Evolutionary conservation across 192 early-diverging fungal species (phyloP), one percentile per base, ranked within the genome.

Genomic region (Phycomyces blakesleeanus): DNA sequence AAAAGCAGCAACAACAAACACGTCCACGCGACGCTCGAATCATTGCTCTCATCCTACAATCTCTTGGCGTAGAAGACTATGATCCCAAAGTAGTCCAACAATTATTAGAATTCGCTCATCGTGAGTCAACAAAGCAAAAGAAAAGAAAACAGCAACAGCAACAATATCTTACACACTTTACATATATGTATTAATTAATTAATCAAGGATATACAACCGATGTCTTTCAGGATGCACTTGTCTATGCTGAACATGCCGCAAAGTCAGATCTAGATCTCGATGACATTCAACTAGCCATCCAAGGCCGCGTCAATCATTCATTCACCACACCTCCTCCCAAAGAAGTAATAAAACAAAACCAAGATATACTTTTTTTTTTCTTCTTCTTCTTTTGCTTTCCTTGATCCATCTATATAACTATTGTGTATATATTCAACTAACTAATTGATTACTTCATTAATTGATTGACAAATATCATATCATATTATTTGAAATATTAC

Each of bases 181-280:
- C 29, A 34, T 34, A 7, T 34, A 34, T 34, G 7, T 34, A 34
- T 34, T n/a, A n/a, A n/a, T n/a, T n/a, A n/a, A n/a, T n/a, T 42
- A 21, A 51, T 22, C 73, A 90, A n/a, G 89, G 90, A 38, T 95
- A 98, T 61, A 89, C 92, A 0, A 82, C 92, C 5, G 93, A 96
- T 58, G 89, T 99, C 24, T 85, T 97, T 49, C 89, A 90, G 52
- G 97, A 99, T 59, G 90, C 95, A 18, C 82, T 93, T 53, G 74
- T 90, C 12, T 96, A 93, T 78, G 89, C 93, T 34, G 95, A 99
- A 59, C 97, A 99, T 66, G 93, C 93, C 0, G 84, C 81, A 20
- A 85, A 84, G 69, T 66, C 74, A n/a, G 90, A 92, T 34, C 78
- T 97, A 29, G 85, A 89, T 54, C 58, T 89, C 37, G 90, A 92